phyloP scores from a whole-genome alignment of 2,329 filamentous ascomycete genomes.

The Calonectria ilicicola region DNA sequence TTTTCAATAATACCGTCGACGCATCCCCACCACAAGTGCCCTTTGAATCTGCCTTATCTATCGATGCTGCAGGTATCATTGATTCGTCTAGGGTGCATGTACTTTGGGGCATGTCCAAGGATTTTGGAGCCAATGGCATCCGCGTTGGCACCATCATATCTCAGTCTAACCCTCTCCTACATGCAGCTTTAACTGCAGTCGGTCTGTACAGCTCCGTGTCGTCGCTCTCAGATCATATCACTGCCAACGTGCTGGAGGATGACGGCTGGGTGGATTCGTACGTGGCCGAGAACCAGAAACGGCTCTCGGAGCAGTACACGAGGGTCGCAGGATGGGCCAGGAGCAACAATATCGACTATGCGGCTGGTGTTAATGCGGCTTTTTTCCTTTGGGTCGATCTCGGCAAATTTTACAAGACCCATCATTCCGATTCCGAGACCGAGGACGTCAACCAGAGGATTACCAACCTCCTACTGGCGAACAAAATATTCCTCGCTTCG shows the following conservation, averaged over 20 bases:
- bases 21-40: constrained; percentile 37
- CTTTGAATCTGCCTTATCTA: constrained; percentile 61
- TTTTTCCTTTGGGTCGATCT: constrained; percentile 69
- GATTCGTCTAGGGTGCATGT: constrained; percentile 64
- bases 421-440: constrained; percentile 13
- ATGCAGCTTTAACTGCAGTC: constrained; percentile 50
- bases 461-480: constrained; percentile 43
- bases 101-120: constrained; percentile 60
- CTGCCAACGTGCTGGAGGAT: constrained; percentile 57
- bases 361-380: constrained; percentile 61
- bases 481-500: constrained; percentile 51
- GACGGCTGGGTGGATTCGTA: constrained; percentile 57
- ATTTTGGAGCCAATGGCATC: constrained; percentile 69
- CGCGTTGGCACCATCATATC: constrained; percentile 64
- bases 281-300: constrained; percentile 54
- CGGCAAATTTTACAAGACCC: constrained; percentile 42
- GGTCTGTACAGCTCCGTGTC: constrained; percentile 59
- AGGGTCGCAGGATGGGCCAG: constrained; percentile 52
- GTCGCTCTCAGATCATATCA: constrained; percentile 55
- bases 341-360: constrained; percentile 56
- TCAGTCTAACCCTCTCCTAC: constrained; percentile 55
- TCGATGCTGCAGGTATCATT: constrained; percentile 57
- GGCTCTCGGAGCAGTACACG: constrained; percentile 53
- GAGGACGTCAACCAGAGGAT: constrained; percentile 42
- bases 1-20: constrained; percentile 56